These are phyloP conservation scores for Fusarium dlaminii DNA, from an alignment of 2,329 filamentous ascomycete genomes.

Conservation along the genomic window DNA sequence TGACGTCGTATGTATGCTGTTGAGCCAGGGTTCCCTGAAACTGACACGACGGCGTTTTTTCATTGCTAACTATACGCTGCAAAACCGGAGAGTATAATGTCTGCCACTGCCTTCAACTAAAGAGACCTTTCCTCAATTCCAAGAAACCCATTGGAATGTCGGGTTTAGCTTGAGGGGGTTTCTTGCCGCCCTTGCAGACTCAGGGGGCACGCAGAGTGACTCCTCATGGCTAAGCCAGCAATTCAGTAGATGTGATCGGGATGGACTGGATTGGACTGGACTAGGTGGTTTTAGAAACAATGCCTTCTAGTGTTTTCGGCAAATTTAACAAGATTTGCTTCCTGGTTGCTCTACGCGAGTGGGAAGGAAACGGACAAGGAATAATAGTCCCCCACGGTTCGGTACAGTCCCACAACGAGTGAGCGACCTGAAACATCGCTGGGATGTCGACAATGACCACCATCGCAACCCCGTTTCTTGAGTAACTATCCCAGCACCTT, in stretches of 20 bases:
- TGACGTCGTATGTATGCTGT: constrained; percentile 26
- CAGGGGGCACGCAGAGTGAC: background rate
- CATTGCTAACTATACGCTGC: constrained; percentile 2
- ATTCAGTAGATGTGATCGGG: background rate
- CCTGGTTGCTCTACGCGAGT: background rate
- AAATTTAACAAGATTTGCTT: background rate
- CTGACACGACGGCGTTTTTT: constrained; percentile 33
- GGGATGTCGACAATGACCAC: constrained; percentile 28
- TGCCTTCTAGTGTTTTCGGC: background rate
- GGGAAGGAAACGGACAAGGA: constrained; percentile 24
- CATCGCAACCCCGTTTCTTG: constrained; percentile 23
- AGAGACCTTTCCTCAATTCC: background rate
- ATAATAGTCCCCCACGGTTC: constrained; percentile 28
- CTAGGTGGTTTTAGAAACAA: background rate
- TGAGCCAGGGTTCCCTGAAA: constrained; percentile 33
- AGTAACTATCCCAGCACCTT: constrained; percentile 20
- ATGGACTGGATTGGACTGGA: background rate
- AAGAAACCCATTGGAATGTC: constrained; percentile 12
- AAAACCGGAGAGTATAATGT: constrained; percentile 13
- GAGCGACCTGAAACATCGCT: constrained; percentile 42
- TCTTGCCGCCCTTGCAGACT: constrained; percentile 17
- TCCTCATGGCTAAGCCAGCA: background rate
- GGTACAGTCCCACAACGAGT: constrained; percentile 35
- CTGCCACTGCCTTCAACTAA: background rate
- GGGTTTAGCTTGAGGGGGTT: background rate